Evolutionary conservation across 208 protist genomes (phyloP), one percentile per base, ranked within the genome.

Genomic region (Leishmania braziliensis): DNA sequence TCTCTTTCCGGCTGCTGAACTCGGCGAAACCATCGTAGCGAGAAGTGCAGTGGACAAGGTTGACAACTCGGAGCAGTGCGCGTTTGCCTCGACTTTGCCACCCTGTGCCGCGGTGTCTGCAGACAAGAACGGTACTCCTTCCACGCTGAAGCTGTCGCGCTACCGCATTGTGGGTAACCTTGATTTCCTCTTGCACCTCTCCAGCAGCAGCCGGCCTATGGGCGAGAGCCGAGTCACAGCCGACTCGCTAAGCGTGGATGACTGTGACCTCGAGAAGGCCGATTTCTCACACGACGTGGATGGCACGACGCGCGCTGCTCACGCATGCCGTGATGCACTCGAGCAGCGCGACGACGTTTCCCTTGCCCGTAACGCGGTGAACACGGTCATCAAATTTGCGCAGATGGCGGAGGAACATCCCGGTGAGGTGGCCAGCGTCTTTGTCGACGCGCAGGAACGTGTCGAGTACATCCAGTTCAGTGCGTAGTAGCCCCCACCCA

Each of bases 361-460:
- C n/a, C 65, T 80, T 14, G 79, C 83, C 20, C 81, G 80, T 14
- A 85, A 83, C 66, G 87, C 87, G 5, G 78, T 88, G 36, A 73
- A 79, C 58, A 84, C 88, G 33, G 82, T 91, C n/a, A 78, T 91
- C 46, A 74, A 65, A 58, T 69, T 84, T 69, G 77, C 79, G 51
- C 82, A 83, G 54, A 26, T 89, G 60, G 60, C 77, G 9, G 65
- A 83, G 66, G 76, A 81, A 50, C 81, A 91, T 70, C 76, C 85
- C 5, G 72, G 75, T 18, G 73, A 82, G 26, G 60, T 68, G 58
- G 85, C 69, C 43, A 74, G 53, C 2, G 81, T 86, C 33, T 81
- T 80, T 36, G 50, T 68, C 36, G 81, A 90, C 46, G 65, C 29
- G 18, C 5, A 36, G 9, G 62, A 56, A 23, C 71, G 73, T 2